Evolutionary conservation across 441 rosid species (phyloP), one percentile per base, ranked within the genome.

Genomic region (Euphorbia corollata): DNA sequence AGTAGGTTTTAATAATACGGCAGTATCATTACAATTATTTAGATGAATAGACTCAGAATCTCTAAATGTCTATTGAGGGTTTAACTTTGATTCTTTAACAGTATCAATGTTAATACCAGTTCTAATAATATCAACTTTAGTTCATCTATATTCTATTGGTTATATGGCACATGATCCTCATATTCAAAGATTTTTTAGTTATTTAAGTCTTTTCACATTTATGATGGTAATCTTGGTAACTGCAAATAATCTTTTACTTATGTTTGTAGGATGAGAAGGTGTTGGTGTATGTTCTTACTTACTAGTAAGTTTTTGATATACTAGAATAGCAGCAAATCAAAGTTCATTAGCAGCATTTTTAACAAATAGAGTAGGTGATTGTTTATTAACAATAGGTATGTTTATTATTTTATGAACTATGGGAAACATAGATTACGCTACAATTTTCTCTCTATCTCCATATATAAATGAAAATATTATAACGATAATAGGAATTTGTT

Each of bases 91-190:
- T n/a, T n/a, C n/a, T 23, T 18, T 67, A 34, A 67, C 70, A 19
- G 70, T 57, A 30, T 67, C 70, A 0, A 67, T 67, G 70, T 20
- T 67, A 15, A 67, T 67, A 32, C 70, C 70, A 7, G 70, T 67
- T 54, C 27, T 67, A 0, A 38, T 67, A 12, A 36, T 67, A 3
- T 55, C 63, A 4, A 34, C 70, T 2, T 13, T 54, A 3, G 70
- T 67, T 0, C 70, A 67, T 38, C 1, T 67, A 6, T 68, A 68
- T 15, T 68, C 71, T 0, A 41, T 68, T 13, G 64, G 71, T 5
- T 68, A 68, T 16, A 68, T 68, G 71, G 23, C 56, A 3, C 71
- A 68, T 39, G 71, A 68, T 24, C 71, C 71, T 20, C 71, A 68
- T 15, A 58, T 20, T 20, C 71, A 68, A 43, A 58, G 71, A 41